A percentile compares a stretch with the other conserved stretches of the same genome.
These are phyloP conservation scores for Xylaria cubensis DNA, from an alignment of 495 filamentous ascomycete genomes.

Conservation along the genomic window DNA sequence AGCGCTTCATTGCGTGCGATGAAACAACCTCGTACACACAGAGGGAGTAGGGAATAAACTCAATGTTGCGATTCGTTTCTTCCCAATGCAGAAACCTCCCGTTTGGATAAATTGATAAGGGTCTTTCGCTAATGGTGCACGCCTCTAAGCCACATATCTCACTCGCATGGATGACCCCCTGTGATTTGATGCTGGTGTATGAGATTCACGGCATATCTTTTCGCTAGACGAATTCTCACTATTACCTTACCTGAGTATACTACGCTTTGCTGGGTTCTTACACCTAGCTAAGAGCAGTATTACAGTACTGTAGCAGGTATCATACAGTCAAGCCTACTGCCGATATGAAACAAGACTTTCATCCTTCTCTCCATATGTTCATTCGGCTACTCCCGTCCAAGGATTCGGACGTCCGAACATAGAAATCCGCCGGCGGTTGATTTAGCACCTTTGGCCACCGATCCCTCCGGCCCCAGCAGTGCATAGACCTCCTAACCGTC, in stretches of 20 bases:
- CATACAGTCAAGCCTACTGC: background rate
- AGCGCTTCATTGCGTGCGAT: background rate
- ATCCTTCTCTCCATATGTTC: constrained; percentile 1
- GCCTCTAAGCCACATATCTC: constrained; percentile 24
- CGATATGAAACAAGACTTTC: background rate
- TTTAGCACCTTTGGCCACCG: constrained; percentile 1
- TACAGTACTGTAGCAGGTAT: background rate
- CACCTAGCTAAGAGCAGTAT: background rate
- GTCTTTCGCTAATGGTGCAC: background rate
- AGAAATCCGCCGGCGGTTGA: constrained; percentile 27
- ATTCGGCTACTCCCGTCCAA: constrained; percentile 24
- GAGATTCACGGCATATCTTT: constrained; percentile 5
- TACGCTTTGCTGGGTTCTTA: background rate
- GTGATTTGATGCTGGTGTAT: background rate
- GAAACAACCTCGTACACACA: background rate
- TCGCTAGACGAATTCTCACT: background rate
- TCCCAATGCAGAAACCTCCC: constrained; percentile 10
- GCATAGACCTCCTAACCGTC: background rate
- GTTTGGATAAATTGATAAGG: constrained; percentile 15
- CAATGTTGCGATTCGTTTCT: background rate
- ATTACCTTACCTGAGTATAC: background rate
- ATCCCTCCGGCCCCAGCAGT: constrained; percentile 13
- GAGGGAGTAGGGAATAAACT: background rate
- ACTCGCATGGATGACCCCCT: constrained; percentile 13
- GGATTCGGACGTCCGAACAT: constrained; percentile 26